Base-by-base conservation (phyloP, 805 yeast genomes). In the Metschnikowia continentalis region DNA sequence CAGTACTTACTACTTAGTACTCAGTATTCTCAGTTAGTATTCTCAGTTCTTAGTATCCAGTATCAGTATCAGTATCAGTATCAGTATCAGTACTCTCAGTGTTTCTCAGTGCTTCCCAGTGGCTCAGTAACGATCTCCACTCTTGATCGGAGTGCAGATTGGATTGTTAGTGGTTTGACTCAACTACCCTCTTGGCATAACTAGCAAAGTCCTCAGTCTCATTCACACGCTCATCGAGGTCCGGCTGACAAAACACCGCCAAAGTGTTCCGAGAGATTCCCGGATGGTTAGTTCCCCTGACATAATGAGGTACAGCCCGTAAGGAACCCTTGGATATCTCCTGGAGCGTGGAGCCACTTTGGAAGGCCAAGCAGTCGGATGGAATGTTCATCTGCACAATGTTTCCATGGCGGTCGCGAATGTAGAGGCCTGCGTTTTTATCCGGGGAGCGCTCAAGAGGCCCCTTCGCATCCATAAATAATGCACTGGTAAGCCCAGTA, bases 191-290 rank as follows among this genome's bases (percentile, higher is more conserved):
- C 41, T 63, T 64, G 2, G 84, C 67, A 58, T 66, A 82, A 49
- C 69, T 63, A 11, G 83, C 84, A 66, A 82, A 82, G 38, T 71
- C 72, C 59, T 77, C 78, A 3, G 43, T 59, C 0, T 59, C 64
- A 49, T 77, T 79, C 13, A 82, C 78, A 59, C 44, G 59, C 49
- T 75, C 83, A 38, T 78, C 76, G 47, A 82, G 63, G 38, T 77
- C 73, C 1, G 86, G 87, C 64, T 82, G 86, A 57, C 83, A 78
- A 57, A 82, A 82, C 6, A 82, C 82, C 1, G 87, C 86, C 52
- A 81, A 63, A 0, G 86, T 81, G 55, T 79, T 81, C 49, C 86
- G 65, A 17, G 79, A 71, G 26, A 79, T 62, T 4, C 54, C 49
- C 20, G 71, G 62, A 41, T 61, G 8, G 32, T 50, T 46, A 5